Evolutionary conservation across 2,329 filamentous ascomycete species (phyloP), one percentile per base, ranked within the genome.

Genomic region (Microcyclosporella mali): DNA sequence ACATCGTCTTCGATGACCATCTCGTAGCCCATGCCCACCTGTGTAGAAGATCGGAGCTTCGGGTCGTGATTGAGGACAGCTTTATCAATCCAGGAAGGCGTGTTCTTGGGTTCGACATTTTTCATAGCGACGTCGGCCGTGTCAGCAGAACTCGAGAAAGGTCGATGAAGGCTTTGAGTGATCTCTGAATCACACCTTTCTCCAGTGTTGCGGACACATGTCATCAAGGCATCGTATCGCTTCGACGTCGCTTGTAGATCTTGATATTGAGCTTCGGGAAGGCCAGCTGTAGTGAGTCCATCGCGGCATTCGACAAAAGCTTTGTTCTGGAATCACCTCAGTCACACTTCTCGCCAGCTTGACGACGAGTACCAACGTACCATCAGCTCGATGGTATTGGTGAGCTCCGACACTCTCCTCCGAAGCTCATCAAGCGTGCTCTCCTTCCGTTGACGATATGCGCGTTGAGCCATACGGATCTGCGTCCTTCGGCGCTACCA

Each of bases 381-480:
- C 81, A 94, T 87, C 54, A 84, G 77, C 43, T 84, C 76, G 47
- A 89, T 83, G 16, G 76, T 78, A 11, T 74, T 72, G 45, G 82
- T 77, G n/a, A 94, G 74, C 17, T 78, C 73, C 41, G 80, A 70
- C 18, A 90, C 85, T 47, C 82, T 75, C 41, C 78, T 74, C 59
- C 88, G 82, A 9, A 94, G 72, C 1, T 78, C 79, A 19, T 79
- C 75, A 43, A 94, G 90, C 4, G 85, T 84, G 16, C 77, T 82
- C 59, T 94, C 88, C 65, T 94, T 94, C 39, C 88, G 81, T 57
- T 84, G 79, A 12, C 88, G 79, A 59, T 94, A 94, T 1, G 87
- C 87, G 52, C 88, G 74, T 63, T 94, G 88, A 2, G 88, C 88
- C 41, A 90, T 75, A 17, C 88, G 81, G 50, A 95, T 92, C 61